phyloP scores from a whole-genome alignment of 805 yeast species.

The Cyberlindnera samutprakarnensis region DNA sequence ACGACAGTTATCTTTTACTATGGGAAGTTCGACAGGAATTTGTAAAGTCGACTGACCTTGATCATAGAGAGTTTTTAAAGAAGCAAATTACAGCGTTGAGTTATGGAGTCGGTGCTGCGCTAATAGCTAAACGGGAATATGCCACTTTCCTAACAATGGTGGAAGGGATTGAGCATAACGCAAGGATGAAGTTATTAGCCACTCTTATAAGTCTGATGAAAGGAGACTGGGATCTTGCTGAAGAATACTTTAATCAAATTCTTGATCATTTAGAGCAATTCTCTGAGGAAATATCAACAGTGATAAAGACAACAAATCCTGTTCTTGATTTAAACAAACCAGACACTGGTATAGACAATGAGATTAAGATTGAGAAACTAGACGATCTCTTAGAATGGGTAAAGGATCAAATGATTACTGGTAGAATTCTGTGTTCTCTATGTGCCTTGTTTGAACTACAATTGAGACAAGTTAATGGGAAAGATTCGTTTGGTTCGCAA shows the following conservation, averaged over 20 bases:
- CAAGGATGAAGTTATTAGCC: constrained; percentile 10
- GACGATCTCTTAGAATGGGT: constrained; percentile 20
- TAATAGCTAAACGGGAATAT: constrained; percentile 24
- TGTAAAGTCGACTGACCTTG: neutral
- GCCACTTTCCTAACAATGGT: constrained; percentile 19
- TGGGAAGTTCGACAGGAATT: constrained; percentile 11
- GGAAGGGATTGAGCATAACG: constrained; percentile 9
- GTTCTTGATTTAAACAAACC: constrained; percentile 16
- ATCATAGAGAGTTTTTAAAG: neutral
- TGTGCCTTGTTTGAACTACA: constrained; percentile 26
- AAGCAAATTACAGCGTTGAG: constrained; percentile 9
- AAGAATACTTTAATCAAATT: constrained; percentile 5
- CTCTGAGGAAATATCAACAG: constrained; percentile 1
- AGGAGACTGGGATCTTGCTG: constrained; percentile 16
- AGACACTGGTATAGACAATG: constrained; percentile 3
- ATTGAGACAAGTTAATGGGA: constrained; percentile 9
- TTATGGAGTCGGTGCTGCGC: constrained; percentile 17
- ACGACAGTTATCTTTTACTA: constrained; percentile 10
- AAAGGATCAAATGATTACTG: constrained; percentile 24
- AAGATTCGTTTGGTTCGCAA: constrained; percentile 10
- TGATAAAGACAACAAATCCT: constrained; percentile 16
- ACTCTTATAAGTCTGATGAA: constrained; percentile 17
- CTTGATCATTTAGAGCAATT: neutral
- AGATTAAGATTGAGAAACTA: constrained; percentile 8
- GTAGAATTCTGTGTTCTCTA: constrained; percentile 27